Percentiles rank a stretch among this genome's conserved stretches.
Evolutionary conservation across 345 rosid genomes (phyloP).

Genomic region (Reutealis trisperma): DNA sequence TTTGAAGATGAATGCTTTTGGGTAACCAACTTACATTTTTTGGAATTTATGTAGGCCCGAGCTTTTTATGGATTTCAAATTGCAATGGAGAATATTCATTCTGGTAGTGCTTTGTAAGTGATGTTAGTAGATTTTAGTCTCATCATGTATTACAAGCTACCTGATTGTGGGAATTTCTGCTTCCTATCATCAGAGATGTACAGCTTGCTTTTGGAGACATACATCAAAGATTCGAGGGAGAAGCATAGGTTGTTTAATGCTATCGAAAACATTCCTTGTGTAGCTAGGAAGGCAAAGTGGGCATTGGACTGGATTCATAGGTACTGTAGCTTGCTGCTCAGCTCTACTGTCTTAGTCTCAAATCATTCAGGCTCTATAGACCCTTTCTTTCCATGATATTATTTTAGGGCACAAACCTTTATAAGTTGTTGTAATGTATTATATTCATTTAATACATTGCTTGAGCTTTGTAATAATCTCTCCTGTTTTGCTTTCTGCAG

Average conservation of each 20-base stretch:
- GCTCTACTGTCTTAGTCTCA: neutral
- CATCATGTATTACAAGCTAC: neutral
- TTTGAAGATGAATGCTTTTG: slow-evolving; percentile 9
- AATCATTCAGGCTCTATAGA: neutral
- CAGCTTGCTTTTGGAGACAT: slow-evolving; percentile 90
- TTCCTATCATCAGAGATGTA: slow-evolving; percentile 66
- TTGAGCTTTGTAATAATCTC: neutral
- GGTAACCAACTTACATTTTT: neutral
- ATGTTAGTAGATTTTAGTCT: neutral
- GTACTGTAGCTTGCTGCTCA: slow-evolving; percentile 23
- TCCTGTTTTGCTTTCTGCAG: slow-evolving; percentile 38
- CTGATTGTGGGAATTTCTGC: slow-evolving; percentile 20
- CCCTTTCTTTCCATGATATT: neutral
- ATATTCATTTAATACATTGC: neutral
- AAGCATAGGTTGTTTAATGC: slow-evolving; percentile 87
- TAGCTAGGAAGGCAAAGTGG: slow-evolving; percentile 81
- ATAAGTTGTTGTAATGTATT: neutral
- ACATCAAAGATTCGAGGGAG: slow-evolving; percentile 76
- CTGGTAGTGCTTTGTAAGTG: slow-evolving; percentile 53
- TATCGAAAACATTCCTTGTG: slow-evolving; percentile 76
- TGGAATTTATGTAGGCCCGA: slow-evolving; percentile 58
- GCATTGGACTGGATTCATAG: slow-evolving; percentile 80
- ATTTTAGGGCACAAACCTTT: neutral
- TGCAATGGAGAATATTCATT: slow-evolving; percentile 94
- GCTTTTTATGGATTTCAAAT: slow-evolving; percentile 95